Conservation (phyloP, 208 protist genomes). For the Leishmania arabica region DNA sequence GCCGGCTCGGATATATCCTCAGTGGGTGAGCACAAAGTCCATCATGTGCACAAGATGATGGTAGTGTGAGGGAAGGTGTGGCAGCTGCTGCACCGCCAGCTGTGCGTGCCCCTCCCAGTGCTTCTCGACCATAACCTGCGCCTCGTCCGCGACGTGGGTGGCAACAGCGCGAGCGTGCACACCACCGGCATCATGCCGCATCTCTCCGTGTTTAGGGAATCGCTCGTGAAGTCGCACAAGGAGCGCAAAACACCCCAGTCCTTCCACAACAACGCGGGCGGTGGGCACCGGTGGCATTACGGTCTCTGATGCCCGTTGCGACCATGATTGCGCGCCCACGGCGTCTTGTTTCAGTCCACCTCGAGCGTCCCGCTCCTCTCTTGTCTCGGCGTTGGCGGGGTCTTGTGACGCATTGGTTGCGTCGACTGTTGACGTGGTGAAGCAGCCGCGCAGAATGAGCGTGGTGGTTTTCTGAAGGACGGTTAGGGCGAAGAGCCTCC, state of each 20-base stretch:
- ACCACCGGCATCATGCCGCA: background rate
- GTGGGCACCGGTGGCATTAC: conserved; percentile 6
- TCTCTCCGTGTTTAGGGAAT: background rate
- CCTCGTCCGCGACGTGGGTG: background rate
- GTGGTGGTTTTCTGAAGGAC: conserved; percentile 12
- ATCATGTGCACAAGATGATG: conserved; percentile 13
- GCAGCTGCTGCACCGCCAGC: background rate
- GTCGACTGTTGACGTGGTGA: background rate
- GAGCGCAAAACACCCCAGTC: conserved; percentile 1
- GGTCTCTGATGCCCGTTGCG: background rate
- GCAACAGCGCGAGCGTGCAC: background rate
- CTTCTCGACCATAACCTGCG: conserved; percentile 1
- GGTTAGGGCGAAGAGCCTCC: conserved; percentile 13
- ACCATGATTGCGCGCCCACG: background rate
- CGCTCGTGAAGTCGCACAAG: conserved; percentile 3
- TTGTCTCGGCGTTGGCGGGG: background rate
- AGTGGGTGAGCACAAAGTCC: conserved; percentile 8
- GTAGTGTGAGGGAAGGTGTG: conserved; percentile 5
- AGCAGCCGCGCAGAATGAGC: conserved; percentile 23
- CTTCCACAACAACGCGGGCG: conserved; percentile 14
- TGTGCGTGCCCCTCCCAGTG: conserved; percentile 21
- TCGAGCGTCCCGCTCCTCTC: background rate
- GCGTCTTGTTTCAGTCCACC: background rate
- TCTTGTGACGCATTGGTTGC: background rate
- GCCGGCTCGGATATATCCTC: background rate